These are phyloP conservation scores for Fagus crenata DNA, from an alignment of 306 rosid genomes.

Conservation along the genomic window DNA sequence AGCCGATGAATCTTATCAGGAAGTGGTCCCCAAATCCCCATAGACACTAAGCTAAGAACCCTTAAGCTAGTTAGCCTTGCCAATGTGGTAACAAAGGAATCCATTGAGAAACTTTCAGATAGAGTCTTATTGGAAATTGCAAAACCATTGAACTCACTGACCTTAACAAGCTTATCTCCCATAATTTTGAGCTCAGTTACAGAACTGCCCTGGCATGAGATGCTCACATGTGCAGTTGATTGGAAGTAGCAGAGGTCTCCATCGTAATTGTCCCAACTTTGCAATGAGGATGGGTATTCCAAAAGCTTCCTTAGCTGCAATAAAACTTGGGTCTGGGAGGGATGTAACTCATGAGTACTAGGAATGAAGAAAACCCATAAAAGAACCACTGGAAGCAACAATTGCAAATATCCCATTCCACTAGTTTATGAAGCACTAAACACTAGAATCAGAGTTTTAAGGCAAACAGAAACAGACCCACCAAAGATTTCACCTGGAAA, in stretches of 20 bases:
- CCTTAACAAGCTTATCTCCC: constrained; percentile 61
- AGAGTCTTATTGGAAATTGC: constrained; percentile 64
- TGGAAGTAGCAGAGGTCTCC: constrained; percentile 55
- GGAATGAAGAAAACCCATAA: constrained; percentile 45
- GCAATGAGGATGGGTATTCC: constrained; percentile 65
- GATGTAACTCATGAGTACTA: constrained; percentile 50
- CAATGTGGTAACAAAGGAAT: constrained; percentile 73
- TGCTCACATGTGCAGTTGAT: constrained; percentile 39
- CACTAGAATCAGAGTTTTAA: constrained; percentile 17
- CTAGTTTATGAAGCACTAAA: constrained; percentile 11
- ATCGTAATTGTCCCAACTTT: constrained; percentile 44
- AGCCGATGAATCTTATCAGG: constrained; percentile 79
- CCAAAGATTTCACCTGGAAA: constrained; percentile 20
- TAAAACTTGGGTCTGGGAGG: constrained; percentile 57
- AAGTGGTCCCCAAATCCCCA: constrained; percentile 85
- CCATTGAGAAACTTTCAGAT: constrained; percentile 61
- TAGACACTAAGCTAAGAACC: constrained; percentile 72
- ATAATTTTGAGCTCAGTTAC: constrained; percentile 69
- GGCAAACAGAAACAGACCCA: constrained; percentile 4
- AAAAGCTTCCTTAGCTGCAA: constrained; percentile 67
- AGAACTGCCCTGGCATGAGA: constrained; percentile 59
- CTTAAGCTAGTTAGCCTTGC: constrained; percentile 65
- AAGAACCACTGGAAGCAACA: constrained; percentile 39
- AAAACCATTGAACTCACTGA: constrained; percentile 55
- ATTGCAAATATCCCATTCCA: constrained; percentile 51